phyloP scores from a whole-genome alignment of 495 filamentous ascomycete genomes.

The Lindgomyces ingoldianus region DNA sequence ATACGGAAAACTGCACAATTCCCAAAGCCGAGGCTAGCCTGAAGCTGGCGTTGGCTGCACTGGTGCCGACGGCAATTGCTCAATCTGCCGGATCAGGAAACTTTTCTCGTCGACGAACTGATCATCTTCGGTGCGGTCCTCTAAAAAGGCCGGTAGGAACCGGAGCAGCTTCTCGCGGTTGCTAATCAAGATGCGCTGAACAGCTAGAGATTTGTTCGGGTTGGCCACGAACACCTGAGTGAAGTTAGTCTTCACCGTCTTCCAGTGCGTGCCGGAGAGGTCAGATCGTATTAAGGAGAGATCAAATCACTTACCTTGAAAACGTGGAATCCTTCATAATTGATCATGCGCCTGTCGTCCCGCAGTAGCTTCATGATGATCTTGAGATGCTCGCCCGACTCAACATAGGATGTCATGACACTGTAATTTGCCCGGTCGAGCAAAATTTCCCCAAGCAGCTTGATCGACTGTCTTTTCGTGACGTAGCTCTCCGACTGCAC shows the following conservation, averaged over 20 bases:
- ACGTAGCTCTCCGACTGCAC: slow-evolving; percentile 94
- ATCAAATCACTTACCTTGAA: slow-evolving; percentile 73
- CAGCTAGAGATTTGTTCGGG: slow-evolving; percentile 88
- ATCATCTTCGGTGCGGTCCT: slow-evolving; percentile 94
- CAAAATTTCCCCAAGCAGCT: slow-evolving; percentile 91
- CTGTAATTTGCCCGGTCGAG: slow-evolving; percentile 95
- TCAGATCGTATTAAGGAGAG: not conserved
- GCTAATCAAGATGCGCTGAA: slow-evolving; percentile 92
- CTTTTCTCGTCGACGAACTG: slow-evolving; percentile 98
- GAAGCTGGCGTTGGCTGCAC: slow-evolving; percentile 8
- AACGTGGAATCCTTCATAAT: slow-evolving; percentile 98
- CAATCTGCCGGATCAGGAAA: slow-evolving; percentile 93
- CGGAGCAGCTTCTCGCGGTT: slow-evolving; percentile 87
- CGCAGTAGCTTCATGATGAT: slow-evolving; percentile 94
- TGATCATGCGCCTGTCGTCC: slow-evolving; percentile 96
- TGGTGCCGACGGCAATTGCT: slow-evolving; percentile 62
- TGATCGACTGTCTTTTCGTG: slow-evolving; percentile 97
- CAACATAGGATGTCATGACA: slow-evolving; percentile 97
- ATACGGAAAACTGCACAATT: not conserved
- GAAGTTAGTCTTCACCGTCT: not conserved
- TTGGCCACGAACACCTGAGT: slow-evolving; percentile 94
- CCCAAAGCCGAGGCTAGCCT: not conserved
- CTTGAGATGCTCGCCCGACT: slow-evolving; percentile 92
- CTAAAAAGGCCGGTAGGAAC: slow-evolving; percentile 88
- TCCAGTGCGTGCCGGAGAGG: not conserved